These are phyloP conservation scores for Chrysopogon serrulatus DNA, from an alignment of 176 grass and related monocot species.

Conservation along the genomic window DNA sequence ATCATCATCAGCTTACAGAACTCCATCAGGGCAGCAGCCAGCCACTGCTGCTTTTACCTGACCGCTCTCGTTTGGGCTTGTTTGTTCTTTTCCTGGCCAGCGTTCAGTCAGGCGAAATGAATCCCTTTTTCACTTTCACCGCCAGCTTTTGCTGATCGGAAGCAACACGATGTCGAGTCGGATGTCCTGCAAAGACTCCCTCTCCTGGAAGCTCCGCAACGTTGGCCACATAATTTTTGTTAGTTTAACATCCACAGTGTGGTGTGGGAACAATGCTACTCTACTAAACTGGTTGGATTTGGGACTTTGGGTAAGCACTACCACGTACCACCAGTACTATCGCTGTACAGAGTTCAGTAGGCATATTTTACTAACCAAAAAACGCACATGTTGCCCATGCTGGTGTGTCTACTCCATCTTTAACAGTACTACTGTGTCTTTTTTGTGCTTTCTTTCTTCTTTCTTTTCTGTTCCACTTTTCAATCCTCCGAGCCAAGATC, in stretches of 20 bases:
- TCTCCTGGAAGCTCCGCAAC: neutral
- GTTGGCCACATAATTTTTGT: neutral
- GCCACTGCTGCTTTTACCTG: no score
- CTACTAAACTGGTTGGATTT: neutral
- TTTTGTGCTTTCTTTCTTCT: neutral
- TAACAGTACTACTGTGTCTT: neutral
- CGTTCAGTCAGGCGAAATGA: no score
- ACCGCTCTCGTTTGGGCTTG: no score
- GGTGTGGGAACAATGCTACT: neutral
- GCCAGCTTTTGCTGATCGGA: no score
- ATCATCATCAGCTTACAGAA: no score
- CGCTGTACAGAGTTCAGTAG: neutral
- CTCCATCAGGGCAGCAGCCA: no score
- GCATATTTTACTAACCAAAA: neutral
- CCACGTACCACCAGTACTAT: neutral
- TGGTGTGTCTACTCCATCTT: neutral
- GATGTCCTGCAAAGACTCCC: no score
- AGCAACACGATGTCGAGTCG: neutral
- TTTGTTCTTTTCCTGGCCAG: no score
- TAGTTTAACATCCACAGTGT: no score
- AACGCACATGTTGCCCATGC: neutral
- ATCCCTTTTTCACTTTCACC: no score
- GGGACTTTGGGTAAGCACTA: neutral
- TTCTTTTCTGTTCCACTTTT: neutral
- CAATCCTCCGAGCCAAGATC: neutral